Conservation (phyloP, 139 green algal genomes). For the Trebouxia sp. region DNA sequence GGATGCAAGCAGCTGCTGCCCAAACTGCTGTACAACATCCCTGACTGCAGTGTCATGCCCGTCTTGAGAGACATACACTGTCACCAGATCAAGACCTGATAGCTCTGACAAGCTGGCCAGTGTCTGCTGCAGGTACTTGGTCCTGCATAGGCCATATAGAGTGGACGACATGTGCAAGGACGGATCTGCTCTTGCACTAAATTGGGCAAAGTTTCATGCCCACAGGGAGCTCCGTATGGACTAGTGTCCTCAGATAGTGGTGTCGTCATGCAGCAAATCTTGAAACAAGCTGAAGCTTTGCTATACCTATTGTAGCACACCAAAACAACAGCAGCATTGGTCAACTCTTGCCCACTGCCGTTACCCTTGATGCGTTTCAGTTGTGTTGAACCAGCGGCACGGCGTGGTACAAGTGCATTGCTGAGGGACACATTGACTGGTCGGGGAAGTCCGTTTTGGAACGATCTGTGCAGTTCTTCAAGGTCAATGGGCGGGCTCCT, state of each 20-base stretch:
- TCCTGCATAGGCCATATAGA: conserved; percentile 15
- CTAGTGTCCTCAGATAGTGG: neutral
- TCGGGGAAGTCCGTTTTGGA: neutral
- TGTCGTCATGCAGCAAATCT: neutral
- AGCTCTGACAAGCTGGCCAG: conserved; percentile 39
- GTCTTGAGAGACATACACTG: conserved; percentile 52
- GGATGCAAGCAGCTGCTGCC: neutral
- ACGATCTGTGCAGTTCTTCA: neutral
- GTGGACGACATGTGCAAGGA: too few species aligned
- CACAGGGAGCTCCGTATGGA: neutral
- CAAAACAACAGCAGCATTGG: conserved; percentile 44
- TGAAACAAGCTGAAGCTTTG: neutral
- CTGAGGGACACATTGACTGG: neutral
- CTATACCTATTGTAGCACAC: conserved; percentile 45
- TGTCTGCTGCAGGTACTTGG: conserved; percentile 40
- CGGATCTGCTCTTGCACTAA: neutral
- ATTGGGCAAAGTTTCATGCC: neutral
- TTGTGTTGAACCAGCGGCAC: neutral
- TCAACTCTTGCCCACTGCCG: conserved; percentile 11
- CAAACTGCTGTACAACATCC: neutral
- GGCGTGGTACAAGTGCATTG: neutral
- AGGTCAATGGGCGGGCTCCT: neutral
- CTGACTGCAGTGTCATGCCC: conserved; percentile 21
- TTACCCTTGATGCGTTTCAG: neutral
- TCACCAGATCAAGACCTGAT: conserved; percentile 34